Conservation (phyloP, 345 rosid genomes). For the Lepidium didymum region DNA sequence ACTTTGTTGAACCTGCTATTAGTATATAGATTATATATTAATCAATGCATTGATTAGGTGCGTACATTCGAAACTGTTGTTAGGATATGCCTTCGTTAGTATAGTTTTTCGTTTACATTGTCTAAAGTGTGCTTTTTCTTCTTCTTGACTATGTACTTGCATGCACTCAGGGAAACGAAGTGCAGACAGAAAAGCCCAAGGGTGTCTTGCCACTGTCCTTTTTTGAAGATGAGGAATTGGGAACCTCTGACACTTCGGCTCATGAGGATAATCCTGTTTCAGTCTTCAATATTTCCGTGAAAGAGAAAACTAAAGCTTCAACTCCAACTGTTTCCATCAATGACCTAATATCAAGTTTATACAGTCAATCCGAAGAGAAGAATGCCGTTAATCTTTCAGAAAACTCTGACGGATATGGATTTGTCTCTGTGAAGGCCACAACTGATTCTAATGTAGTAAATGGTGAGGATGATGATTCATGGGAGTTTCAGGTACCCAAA, state of each 20-base stretch:
- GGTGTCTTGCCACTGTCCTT: slow-evolving; percentile 60
- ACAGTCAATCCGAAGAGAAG: slow-evolving; percentile 50
- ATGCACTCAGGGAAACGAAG: slow-evolving; percentile 35
- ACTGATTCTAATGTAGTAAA: slow-evolving; percentile 7
- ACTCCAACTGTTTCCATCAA: slow-evolving; percentile 37
- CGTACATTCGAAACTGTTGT: neutral
- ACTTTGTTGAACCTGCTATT: neutral
- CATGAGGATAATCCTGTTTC: slow-evolving; percentile 34
- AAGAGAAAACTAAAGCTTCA: slow-evolving; percentile 28
- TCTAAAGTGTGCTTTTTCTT: neutral
- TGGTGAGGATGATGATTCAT: slow-evolving; percentile 23
- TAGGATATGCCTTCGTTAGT: neutral
- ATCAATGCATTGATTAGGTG: neutral
- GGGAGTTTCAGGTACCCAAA: slow-evolving; percentile 29
- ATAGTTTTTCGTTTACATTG: neutral
- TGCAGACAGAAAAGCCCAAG: slow-evolving; percentile 30
- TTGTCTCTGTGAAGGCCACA: neutral
- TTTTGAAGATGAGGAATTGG: slow-evolving; percentile 51
- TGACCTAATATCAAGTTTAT: slow-evolving; percentile 78
- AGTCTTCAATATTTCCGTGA: slow-evolving; percentile 13
- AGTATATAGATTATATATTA: neutral
- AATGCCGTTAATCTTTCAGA: slow-evolving; percentile 27
- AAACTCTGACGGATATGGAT: slow-evolving; percentile 22
- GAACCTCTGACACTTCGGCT: slow-evolving; percentile 34
- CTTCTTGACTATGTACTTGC: slow-evolving; percentile 11